Evolutionary conservation across 805 yeast genomes (phyloP).

Genomic region (Debaryomyces hansenii): DNA sequence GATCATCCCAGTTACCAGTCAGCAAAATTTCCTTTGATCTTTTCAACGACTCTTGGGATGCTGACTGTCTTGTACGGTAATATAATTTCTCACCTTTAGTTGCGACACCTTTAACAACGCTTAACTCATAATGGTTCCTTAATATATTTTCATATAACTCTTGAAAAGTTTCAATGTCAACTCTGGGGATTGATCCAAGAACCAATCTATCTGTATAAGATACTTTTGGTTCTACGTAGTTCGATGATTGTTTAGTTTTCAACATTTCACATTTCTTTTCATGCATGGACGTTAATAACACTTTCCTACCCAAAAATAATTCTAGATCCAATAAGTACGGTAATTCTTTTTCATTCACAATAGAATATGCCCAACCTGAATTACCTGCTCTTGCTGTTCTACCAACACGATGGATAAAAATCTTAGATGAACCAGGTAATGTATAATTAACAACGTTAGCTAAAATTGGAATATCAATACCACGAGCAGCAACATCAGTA

Average conservation of each 20-base stretch:
- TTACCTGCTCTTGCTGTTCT: slow-evolving; percentile 99
- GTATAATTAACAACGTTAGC: slow-evolving; percentile 94
- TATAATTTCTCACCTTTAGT: slow-evolving; percentile 85
- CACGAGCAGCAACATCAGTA: slow-evolving; percentile 98
- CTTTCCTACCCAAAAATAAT: slow-evolving; percentile 81
- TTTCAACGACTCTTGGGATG: slow-evolving; percentile 82
- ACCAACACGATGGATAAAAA: slow-evolving; percentile 96
- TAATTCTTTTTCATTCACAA: slow-evolving; percentile 79
- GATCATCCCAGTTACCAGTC: slow-evolving; percentile 82
- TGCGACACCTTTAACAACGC: slow-evolving; percentile 67
- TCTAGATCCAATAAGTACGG: slow-evolving; percentile 92
- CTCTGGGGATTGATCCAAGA: slow-evolving; percentile 79
- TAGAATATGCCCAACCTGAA: slow-evolving; percentile 95
- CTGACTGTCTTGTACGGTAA: slow-evolving; percentile 79
- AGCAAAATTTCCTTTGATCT: slow-evolving; percentile 75
- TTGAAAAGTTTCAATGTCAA: slow-evolving; percentile 63
- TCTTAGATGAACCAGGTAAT: slow-evolving; percentile 87
- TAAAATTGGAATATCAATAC: slow-evolving; percentile 95
- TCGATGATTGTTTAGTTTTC: slow-evolving; percentile 44
- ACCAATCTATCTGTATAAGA: slow-evolving; percentile 76
- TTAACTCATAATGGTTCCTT: slow-evolving; percentile 65
- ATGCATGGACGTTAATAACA: slow-evolving; percentile 68
- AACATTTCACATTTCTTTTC: slow-evolving; percentile 58
- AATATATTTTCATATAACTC: slow-evolving; percentile 70
- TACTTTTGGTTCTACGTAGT: slow-evolving; percentile 54